phyloP scores from a whole-genome alignment of 1,284 basidiomycete species.

The Dichomitus squalens region DNA sequence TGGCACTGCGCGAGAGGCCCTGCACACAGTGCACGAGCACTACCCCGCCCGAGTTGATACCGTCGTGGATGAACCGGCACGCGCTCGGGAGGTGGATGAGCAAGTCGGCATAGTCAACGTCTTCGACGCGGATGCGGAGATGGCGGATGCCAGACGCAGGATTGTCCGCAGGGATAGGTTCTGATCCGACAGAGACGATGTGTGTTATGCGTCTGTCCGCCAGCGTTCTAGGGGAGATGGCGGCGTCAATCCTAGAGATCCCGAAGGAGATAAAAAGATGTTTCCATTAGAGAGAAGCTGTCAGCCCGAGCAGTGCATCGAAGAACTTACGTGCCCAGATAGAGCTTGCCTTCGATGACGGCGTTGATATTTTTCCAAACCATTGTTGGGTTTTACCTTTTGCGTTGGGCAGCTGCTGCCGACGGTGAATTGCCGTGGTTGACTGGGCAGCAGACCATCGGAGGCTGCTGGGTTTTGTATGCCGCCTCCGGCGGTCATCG shows the following conservation, averaged over 20 bases:
- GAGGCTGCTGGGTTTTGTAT: constrained; percentile 34
- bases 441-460: constrained; percentile 19
- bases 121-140: constrained; percentile 73
- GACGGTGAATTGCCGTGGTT: constrained; percentile 16
- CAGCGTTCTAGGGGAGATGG: constrained; percentile 71
- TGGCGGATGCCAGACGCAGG: constrained; percentile 73
- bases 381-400: constrained; percentile 34
- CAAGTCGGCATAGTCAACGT: constrained; percentile 84
- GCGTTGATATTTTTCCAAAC: constrained; percentile 75
- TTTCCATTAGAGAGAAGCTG: constrained; percentile 23
- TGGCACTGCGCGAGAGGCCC: constrained; percentile 80
- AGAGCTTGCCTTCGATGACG: constrained; percentile 69
- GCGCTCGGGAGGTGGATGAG: constrained; percentile 77
- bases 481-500: constrained; percentile 22
- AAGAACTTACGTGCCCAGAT: constrained; percentile 71
- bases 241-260: constrained; percentile 60
- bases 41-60: constrained; percentile 65
- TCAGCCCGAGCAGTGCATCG: constrained; percentile 27
- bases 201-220: constrained; percentile 76
- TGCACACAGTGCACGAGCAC: constrained; percentile 86
- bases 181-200: constrained; percentile 73
- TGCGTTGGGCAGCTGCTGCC: constrained; percentile 19
- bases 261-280: neutral
- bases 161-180: constrained; percentile 72
- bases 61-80: constrained; percentile 79